Conservation (phyloP, 345 rosid species). For the Pistacia atlantica region DNA sequence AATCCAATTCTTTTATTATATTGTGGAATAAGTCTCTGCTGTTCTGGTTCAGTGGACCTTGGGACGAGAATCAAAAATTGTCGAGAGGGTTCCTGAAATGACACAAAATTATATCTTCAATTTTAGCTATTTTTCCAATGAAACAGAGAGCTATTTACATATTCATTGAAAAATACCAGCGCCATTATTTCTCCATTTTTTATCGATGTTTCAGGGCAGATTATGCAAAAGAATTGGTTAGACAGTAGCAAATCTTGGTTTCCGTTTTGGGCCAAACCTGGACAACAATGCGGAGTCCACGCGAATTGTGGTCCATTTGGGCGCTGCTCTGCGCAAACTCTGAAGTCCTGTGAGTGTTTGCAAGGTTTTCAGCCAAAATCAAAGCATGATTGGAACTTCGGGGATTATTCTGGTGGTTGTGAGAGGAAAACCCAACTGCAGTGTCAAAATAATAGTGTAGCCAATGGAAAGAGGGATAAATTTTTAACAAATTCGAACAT, state of each 20-base stretch:
- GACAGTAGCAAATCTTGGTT: no score
- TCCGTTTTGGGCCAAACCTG: conserved; percentile 27
- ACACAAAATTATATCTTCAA: conserved; percentile 12
- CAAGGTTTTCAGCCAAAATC: conserved; percentile 22
- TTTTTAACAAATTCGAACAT: conserved; percentile 2
- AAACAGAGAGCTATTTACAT: conserved; percentile 16
- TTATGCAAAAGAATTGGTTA: conserved; percentile 16
- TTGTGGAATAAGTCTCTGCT: conserved; percentile 44
- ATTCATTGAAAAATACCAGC: not conserved
- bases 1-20: conserved; percentile 45
- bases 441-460: not conserved
- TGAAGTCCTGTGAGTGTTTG: conserved; percentile 22
- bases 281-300: not conserved
- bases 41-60: conserved; percentile 68
- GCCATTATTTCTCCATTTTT: not conserved
- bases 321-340: conserved; percentile 6
- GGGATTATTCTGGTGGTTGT: conserved; percentile 28
- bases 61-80: conserved; percentile 37
- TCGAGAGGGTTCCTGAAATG: conserved; percentile 31
- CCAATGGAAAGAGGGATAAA: not conserved
- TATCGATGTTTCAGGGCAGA: conserved; percentile 9
- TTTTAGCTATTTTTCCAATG: conserved; percentile 15
- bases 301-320: conserved; percentile 32
- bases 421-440: conserved; percentile 3
- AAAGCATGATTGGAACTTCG: not conserved